phyloP scores from a whole-genome alignment of 441 rosid genomes.

The Gossypium schwendimanii region DNA sequence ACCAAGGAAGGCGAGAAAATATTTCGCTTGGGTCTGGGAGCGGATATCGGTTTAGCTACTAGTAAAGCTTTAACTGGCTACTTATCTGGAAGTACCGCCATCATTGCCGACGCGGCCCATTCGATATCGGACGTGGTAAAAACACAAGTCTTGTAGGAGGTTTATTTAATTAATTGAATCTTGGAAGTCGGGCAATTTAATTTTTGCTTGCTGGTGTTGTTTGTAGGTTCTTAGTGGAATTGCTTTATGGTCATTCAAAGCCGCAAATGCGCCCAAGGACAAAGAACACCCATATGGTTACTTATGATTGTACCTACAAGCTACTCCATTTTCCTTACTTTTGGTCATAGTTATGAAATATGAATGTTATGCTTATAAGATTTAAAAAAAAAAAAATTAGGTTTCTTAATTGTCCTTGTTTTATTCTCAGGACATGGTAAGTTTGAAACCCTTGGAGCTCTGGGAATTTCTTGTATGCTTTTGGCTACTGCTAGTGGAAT shows the following conservation, averaged over 20 bases:
- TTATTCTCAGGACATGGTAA: conserved; percentile 70
- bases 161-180: not conserved
- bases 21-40: conserved; percentile 69
- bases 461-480: conserved; percentile 89
- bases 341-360: not conserved
- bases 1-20: conserved; percentile 52
- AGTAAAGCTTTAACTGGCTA: conserved; percentile 62
- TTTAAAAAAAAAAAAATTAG: not conserved
- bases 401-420: conserved; percentile 11
- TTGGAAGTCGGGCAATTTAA: not conserved
- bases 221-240: conserved; percentile 79
- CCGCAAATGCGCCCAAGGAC: conserved; percentile 85
- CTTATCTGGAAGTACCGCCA: conserved; percentile 58
- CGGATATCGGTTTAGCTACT: conserved; percentile 47
- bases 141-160: not conserved
- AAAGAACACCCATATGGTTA: conserved; percentile 92
- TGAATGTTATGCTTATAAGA: not conserved
- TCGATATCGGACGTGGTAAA: conserved; percentile 59
- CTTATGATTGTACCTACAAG: conserved; percentile 38
- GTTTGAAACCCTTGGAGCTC: conserved; percentile 88
- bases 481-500: conserved; percentile 83
- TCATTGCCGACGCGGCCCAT: conserved; percentile 69
- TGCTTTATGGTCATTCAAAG: conserved; percentile 77
- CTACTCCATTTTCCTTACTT: conserved; percentile 26
- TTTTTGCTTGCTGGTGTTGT: not conserved